These are phyloP conservation scores for Xylaria cubensis DNA, from an alignment of 495 filamentous ascomycete species.

Conservation along the genomic window DNA sequence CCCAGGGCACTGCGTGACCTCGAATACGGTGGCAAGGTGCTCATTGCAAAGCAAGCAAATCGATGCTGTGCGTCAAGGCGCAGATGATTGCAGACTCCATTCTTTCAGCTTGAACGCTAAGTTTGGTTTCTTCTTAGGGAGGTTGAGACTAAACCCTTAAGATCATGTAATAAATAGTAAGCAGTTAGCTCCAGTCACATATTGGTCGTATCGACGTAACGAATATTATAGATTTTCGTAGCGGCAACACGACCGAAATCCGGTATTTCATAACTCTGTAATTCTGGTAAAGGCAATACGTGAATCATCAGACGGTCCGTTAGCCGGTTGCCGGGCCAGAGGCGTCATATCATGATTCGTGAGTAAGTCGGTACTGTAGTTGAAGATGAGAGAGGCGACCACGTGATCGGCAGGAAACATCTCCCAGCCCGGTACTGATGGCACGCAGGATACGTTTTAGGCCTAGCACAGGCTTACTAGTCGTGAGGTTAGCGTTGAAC, in stretches of 20 bases:
- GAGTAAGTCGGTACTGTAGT: neutral
- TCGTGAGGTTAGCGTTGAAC: neutral
- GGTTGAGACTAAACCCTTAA: neutral
- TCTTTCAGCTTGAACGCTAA: no score
- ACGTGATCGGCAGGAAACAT: constrained; percentile 13
- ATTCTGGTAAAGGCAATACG: neutral
- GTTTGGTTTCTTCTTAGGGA: neutral
- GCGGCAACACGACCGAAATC: neutral
- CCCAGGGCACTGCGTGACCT: no score
- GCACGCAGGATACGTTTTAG: neutral
- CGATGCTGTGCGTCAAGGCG: no score
- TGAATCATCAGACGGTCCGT: neutral
- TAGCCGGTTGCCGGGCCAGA: neutral
- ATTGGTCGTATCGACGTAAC: neutral
- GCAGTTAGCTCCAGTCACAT: neutral
- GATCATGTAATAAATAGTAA: neutral
- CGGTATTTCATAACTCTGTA: neutral
- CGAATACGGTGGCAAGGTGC: no score
- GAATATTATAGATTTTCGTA: neutral
- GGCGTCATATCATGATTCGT: neutral
- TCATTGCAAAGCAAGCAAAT: no score
- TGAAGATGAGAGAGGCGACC: neutral
- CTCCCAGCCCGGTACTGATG: neutral
- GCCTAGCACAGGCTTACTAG: constrained; percentile 7
- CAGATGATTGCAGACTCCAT: no score